Percentiles rank a stretch among this genome's conserved stretches.
Evolutionary conservation across 495 filamentous ascomycete genomes (phyloP).

Genomic region (Xylona heveae): DNA sequence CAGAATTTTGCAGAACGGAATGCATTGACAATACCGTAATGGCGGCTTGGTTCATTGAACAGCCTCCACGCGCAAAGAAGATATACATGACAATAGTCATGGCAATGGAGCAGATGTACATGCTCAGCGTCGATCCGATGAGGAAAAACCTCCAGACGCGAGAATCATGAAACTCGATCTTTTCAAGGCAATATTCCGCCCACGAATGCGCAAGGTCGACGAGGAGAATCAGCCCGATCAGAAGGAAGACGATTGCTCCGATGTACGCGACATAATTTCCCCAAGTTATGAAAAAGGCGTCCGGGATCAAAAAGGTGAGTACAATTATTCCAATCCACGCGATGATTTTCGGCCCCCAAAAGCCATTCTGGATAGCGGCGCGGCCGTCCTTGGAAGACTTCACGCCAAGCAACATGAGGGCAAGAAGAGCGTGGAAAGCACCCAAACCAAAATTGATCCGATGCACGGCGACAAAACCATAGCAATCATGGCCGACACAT

Average conservation of each 20-base stretch:
- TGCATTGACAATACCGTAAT: conserved; percentile 26
- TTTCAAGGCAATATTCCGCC: conserved; percentile 85
- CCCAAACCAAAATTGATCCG: conserved; percentile 95
- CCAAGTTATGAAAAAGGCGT: conserved; percentile 87
- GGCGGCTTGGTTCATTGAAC: conserved; percentile 81
- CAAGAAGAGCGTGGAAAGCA: conserved; percentile 75
- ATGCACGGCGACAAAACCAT: conserved; percentile 91
- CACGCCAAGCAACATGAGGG: conserved; percentile 68
- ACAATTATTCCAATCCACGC: conserved; percentile 74
- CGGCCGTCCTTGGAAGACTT: conserved; percentile 69
- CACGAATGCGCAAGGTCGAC: conserved; percentile 95
- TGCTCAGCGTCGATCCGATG: conserved; percentile 78
- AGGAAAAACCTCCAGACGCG: conserved; percentile 63
- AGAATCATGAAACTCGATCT: conserved; percentile 82
- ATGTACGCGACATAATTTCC: conserved; percentile 83
- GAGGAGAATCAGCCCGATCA: conserved; percentile 77
- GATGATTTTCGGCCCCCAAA: conserved; percentile 75
- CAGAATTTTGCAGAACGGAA: background rate
- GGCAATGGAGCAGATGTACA: conserved; percentile 75
- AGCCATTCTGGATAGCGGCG: conserved; percentile 82
- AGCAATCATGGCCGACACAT: conserved; percentile 77
- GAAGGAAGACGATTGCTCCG: conserved; percentile 81
- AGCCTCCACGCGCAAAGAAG: conserved; percentile 72
- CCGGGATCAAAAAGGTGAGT: conserved; percentile 84
- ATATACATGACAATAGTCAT: conserved; percentile 96